Conservation (phyloP, 441 rosid species). For the Sinapis alba region DNA sequence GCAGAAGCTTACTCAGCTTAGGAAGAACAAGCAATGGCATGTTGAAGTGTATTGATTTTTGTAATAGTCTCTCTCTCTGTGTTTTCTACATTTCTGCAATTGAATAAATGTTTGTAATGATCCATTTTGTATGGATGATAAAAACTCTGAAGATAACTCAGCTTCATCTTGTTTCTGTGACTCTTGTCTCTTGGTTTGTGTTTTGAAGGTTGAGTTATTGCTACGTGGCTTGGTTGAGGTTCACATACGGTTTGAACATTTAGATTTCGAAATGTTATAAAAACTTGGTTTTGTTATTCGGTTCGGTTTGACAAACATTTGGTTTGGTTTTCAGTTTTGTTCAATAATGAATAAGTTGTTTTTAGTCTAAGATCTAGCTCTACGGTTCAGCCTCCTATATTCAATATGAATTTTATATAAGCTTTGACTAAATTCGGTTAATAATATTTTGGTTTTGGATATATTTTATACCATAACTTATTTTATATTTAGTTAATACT, state of each 20-base stretch:
- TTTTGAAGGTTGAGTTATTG: not conserved
- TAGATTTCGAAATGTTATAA: not conserved
- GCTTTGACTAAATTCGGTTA: too few species aligned
- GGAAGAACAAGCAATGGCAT: constrained; percentile 99
- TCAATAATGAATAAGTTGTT: not conserved
- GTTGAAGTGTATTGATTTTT: constrained; percentile 78
- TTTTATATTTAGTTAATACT: too few species aligned
- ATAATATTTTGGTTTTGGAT: too few species aligned
- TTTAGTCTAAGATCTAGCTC: too few species aligned
- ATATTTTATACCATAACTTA: too few species aligned
- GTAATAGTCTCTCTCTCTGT: not conserved
- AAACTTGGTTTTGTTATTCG: not conserved
- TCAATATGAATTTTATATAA: too few species aligned
- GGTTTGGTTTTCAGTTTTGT: not conserved
- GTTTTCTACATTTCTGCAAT: constrained; percentile 9
- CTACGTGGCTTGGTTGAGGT: not conserved
- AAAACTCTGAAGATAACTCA: constrained; percentile 9
- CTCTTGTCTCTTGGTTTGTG: not conserved
- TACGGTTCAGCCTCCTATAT: too few species aligned
- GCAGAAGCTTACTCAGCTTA: constrained; percentile 92
- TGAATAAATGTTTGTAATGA: constrained; percentile 1
- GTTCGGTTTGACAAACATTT: not conserved
- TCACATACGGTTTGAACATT: not conserved
- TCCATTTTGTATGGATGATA: constrained; percentile 7
- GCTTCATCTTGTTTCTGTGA: not conserved